Conservation (phyloP, 75 land plant genomes). For the Gnetum montanum region DNA sequence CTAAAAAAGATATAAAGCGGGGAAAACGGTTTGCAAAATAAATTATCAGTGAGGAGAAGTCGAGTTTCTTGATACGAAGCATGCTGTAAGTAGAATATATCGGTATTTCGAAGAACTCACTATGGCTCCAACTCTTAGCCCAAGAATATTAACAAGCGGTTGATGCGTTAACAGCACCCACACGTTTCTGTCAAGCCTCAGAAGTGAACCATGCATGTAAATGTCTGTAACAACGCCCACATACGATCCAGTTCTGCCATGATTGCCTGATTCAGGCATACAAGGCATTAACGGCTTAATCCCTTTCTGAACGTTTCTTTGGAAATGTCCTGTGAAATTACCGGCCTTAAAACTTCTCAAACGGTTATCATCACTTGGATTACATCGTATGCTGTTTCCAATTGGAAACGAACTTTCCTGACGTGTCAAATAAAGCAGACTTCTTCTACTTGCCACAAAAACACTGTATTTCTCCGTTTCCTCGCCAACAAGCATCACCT, state of each 20-base stretch:
- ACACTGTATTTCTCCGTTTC: slow-evolving; percentile 24
- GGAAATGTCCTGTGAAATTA: background rate
- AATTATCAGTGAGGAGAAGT: too few relatives aligned
- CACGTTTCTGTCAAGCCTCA: slow-evolving; percentile 57
- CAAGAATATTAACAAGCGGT: slow-evolving; percentile 26
- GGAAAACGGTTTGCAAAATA: too few relatives aligned
- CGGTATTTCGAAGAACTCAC: slow-evolving; percentile 30
- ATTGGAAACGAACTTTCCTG: background rate
- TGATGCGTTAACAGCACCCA: slow-evolving; percentile 58
- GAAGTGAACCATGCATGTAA: slow-evolving; percentile 52
- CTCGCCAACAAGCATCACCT: slow-evolving; percentile 44
- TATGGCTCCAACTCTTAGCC: slow-evolving; percentile 58
- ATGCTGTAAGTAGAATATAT: too few relatives aligned
- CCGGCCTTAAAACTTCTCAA: background rate
- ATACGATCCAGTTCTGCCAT: slow-evolving; percentile 28
- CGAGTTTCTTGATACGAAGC: too few relatives aligned
- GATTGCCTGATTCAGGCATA: slow-evolving; percentile 1
- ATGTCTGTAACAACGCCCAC: slow-evolving; percentile 49
- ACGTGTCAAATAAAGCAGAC: slow-evolving; percentile 12
- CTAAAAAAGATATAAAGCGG: too few relatives aligned
- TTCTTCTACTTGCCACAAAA: slow-evolving; percentile 43
- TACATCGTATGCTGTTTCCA: background rate
- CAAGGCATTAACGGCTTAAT: background rate
- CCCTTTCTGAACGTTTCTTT: background rate
- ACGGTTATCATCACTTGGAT: background rate